Conservation (phyloP, 208 protist genomes). For the Trypanosoma vivax region DNA sequence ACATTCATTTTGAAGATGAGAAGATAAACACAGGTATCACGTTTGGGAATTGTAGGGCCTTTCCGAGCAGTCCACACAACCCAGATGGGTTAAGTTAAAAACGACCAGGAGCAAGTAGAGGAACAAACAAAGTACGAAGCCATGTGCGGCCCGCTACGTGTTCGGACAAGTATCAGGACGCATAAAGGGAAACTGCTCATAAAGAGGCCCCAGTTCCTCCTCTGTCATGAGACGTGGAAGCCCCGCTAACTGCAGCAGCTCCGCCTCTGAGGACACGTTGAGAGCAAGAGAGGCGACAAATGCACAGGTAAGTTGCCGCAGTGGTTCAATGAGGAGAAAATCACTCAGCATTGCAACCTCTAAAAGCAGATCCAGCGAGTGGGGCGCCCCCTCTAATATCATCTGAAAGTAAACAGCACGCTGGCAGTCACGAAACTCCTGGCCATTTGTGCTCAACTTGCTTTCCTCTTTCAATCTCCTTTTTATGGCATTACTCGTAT, state of each 20-base stretch:
- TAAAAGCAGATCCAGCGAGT: conserved; percentile 40
- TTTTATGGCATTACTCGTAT: conserved; percentile 8
- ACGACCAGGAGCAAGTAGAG: not conserved
- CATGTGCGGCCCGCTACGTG: not conserved
- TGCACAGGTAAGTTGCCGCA: conserved; percentile 73
- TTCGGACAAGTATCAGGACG: conserved; percentile 27
- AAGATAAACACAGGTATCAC: too few relatives aligned
- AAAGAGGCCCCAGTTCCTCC: conserved; percentile 69
- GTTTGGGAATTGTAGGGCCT: too few relatives aligned
- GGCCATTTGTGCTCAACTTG: not conserved
- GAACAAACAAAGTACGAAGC: conserved; percentile 1
- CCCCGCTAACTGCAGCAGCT: conserved; percentile 67
- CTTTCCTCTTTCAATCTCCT: not conserved
- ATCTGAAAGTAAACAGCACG: conserved; percentile 1
- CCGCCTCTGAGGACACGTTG: conserved; percentile 44
- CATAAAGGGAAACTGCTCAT: conserved; percentile 74
- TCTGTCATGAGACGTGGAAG: conserved; percentile 43
- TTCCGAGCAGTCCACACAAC: too few relatives aligned
- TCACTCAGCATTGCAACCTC: conserved; percentile 85
- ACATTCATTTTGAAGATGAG: too few relatives aligned
- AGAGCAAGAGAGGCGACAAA: conserved; percentile 72
- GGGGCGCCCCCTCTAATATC: conserved; percentile 29
- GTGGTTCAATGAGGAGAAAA: conserved; percentile 77
- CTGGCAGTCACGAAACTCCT: too few relatives aligned
- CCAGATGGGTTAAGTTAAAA: too few relatives aligned